phyloP scores from a whole-genome alignment of 2,329 filamentous ascomycete species.

The Onygenales sp. region DNA sequence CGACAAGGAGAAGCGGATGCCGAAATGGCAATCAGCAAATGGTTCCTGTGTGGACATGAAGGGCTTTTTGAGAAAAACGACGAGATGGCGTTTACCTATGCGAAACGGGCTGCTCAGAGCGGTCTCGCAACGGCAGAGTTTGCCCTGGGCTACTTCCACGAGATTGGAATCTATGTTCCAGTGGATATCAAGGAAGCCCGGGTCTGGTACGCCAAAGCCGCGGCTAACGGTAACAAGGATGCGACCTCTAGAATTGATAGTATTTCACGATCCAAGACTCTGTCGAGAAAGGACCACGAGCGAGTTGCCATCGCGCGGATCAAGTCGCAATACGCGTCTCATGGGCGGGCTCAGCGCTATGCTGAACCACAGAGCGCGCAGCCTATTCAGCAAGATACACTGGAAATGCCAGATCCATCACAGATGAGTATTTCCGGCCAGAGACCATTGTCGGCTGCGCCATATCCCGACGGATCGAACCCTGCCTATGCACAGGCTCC shows the following conservation, averaged over 20 bases:
- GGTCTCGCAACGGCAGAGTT: conserved; percentile 89
- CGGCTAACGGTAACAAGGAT: conserved; percentile 85
- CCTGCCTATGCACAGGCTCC: conserved; percentile 23
- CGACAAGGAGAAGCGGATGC: conserved; percentile 89
- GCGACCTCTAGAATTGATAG: conserved; percentile 73
- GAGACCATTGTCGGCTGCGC: conserved; percentile 25
- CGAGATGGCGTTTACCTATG: conserved; percentile 83
- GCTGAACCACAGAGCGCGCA: conserved; percentile 26
- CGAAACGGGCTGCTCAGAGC: conserved; percentile 70
- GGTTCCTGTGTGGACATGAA: conserved; percentile 95
- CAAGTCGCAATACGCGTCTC: conserved; percentile 67
- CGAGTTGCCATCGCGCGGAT: conserved; percentile 82
- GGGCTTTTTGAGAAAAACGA: conserved; percentile 92
- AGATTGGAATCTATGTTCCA: conserved; percentile 88
- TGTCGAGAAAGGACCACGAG: conserved; percentile 88
- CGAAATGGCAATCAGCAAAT: conserved; percentile 92
- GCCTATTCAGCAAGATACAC: conserved; percentile 29
- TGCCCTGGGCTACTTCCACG: conserved; percentile 92
- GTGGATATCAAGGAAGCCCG: conserved; percentile 73
- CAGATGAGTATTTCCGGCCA: conserved; percentile 28
- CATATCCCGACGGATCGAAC: conserved; percentile 31
- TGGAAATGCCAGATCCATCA: conserved; percentile 42
- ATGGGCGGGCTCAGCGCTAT: conserved; percentile 27
- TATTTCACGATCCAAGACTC: conserved; percentile 68
- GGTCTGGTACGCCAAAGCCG: conserved; percentile 83